phyloP scores from a whole-genome alignment of 2,329 filamentous ascomycete genomes.

The Botrytis fabae region DNA sequence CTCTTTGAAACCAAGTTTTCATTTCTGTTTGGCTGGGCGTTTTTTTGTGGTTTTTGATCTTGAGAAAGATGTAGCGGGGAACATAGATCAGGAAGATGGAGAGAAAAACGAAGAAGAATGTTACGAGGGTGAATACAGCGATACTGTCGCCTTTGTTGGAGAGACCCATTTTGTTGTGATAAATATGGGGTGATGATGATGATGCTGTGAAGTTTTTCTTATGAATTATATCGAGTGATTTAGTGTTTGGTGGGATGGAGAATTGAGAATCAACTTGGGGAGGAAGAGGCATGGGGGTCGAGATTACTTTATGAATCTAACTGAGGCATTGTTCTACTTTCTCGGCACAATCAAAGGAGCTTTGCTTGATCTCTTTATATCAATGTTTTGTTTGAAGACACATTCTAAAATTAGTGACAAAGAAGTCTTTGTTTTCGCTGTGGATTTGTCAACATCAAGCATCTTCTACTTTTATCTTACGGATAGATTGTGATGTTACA shows the following conservation, averaged over 20 bases:
- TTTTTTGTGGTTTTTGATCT: neutral
- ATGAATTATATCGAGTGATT: neutral
- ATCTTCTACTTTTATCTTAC: neutral
- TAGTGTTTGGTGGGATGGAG: neutral
- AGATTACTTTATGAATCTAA: neutral
- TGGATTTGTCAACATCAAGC: neutral
- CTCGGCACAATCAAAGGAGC: neutral
- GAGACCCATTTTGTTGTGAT: slow-evolving; percentile 2
- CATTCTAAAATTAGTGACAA: neutral
- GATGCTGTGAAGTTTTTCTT: neutral
- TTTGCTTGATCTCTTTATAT: neutral
- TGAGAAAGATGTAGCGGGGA: slow-evolving; percentile 1
- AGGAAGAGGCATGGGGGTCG: no score
- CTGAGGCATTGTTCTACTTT: neutral
- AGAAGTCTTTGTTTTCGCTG: neutral
- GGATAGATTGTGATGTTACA: neutral
- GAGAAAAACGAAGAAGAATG: neutral
- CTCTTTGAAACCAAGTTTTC: neutral
- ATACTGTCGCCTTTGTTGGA: slow-evolving; percentile 1
- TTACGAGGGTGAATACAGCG: neutral
- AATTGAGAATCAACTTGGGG: neutral
- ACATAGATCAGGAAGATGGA: slow-evolving; percentile 1
- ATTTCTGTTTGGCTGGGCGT: neutral
- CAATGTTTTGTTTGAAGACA: neutral
- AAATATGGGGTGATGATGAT: neutral